These are phyloP conservation scores for Dictyostelium brefeldianum DNA, from an alignment of 78 protist genomes.

Conservation along the genomic window DNA sequence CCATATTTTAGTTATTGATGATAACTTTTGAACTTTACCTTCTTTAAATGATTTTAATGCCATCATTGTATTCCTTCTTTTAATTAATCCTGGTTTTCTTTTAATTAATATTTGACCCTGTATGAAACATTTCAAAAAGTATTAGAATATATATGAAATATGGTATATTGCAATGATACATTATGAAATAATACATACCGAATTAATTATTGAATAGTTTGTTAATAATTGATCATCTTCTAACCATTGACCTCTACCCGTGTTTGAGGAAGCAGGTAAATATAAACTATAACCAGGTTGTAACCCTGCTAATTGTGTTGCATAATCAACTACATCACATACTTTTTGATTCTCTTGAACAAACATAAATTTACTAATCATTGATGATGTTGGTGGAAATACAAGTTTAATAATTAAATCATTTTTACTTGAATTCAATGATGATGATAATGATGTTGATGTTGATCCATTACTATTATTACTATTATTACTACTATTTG, in stretches of 20 bases:
- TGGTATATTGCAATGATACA: not conserved
- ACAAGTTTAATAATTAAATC: conserved; percentile 46
- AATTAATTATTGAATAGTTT: not conserved
- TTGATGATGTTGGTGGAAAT: conserved; percentile 72
- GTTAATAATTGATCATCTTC: conserved; percentile 51
- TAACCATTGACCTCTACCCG: conserved; percentile 49
- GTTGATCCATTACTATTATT: too few relatives aligned
- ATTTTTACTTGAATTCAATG: conserved; percentile 4
- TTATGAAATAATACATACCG: not conserved
- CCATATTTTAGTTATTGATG: conserved; percentile 55
- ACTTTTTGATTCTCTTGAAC: conserved; percentile 43
- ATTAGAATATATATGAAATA: not conserved
- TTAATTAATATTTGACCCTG: conserved; percentile 21
- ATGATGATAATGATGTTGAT: too few relatives aligned
- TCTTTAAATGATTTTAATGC: conserved; percentile 49
- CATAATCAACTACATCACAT: conserved; percentile 33
- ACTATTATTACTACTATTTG: too few relatives aligned
- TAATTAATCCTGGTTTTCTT: conserved; percentile 49
- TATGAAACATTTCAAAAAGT: too few relatives aligned
- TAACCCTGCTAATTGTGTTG: conserved; percentile 61
- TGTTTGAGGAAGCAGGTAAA: not conserved
- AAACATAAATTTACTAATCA: conserved; percentile 21
- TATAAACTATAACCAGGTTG: conserved; percentile 60
- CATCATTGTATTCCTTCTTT: conserved; percentile 43
- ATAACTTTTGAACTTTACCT: conserved; percentile 70